Conservation (phyloP, 331 rosid genomes). For the Erythrophleum ivorense region DNA sequence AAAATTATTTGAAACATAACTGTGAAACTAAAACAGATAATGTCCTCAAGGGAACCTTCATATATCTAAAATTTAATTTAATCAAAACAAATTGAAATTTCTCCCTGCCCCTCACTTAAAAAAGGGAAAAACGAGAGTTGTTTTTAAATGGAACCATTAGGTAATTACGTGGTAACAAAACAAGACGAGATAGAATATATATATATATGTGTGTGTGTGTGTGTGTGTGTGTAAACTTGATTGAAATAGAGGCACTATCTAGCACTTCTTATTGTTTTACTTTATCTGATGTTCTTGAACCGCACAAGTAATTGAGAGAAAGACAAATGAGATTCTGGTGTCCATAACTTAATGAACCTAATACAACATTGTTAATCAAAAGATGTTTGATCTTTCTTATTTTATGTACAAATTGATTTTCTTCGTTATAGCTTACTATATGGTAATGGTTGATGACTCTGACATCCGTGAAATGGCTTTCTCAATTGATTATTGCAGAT, state of each 20-base stretch:
- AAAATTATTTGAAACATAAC: background rate
- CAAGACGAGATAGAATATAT: background rate
- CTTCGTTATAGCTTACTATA: background rate
- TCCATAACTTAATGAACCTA: background rate
- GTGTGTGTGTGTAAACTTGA: background rate
- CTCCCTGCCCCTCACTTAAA: background rate
- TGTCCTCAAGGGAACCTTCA: background rate
- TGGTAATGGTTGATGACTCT: background rate
- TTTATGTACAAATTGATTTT: slow-evolving; percentile 19
- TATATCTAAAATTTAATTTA: background rate
- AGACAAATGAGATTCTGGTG: background rate
- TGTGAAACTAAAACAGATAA: background rate
- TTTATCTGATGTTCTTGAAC: background rate
- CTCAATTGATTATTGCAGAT: slow-evolving; percentile 60
- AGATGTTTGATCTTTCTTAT: background rate
- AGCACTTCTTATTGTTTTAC: background rate
- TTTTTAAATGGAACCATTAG: background rate
- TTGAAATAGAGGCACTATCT: background rate
- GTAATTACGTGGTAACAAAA: background rate
- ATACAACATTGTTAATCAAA: background rate
- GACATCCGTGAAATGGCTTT: slow-evolving; percentile 27
- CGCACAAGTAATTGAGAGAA: background rate
- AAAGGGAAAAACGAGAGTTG: background rate
- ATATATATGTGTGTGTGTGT: no score
- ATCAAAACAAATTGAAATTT: background rate